phyloP scores from a whole-genome alignment of 495 filamentous ascomycete genomes.

The Neurospora tetraspora region DNA sequence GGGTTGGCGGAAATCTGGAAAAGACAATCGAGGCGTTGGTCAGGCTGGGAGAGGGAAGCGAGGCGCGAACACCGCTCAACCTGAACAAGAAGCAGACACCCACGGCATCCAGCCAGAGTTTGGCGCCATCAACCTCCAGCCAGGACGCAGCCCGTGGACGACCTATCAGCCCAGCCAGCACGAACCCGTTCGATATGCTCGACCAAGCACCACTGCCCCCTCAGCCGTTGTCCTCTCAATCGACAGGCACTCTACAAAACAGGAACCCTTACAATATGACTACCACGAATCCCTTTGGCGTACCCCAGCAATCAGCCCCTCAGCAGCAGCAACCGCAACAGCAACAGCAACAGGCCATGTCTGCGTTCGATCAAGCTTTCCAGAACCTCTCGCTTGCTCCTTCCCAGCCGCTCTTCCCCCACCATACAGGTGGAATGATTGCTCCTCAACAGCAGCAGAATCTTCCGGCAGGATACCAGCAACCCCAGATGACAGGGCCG shows the following conservation, averaged over 20 bases:
- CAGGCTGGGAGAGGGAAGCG: constrained; percentile 56
- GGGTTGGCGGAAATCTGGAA: constrained; percentile 72
- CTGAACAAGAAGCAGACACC: neutral
- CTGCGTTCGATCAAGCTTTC: constrained; percentile 53
- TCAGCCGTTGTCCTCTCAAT: constrained; percentile 46
- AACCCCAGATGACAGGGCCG: constrained; percentile 50
- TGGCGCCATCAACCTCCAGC: constrained; percentile 29
- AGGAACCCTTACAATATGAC: constrained; percentile 37
- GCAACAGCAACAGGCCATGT: constrained; percentile 22
- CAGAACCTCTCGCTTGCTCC: constrained; percentile 59
- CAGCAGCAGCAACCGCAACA: constrained; percentile 5
- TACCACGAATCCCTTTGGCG: constrained; percentile 41
- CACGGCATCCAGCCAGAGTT: constrained; percentile 18
- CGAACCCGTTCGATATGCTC: constrained; percentile 59
- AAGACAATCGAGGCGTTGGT: constrained; percentile 74
- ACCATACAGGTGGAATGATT: constrained; percentile 71
- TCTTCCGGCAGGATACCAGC: constrained; percentile 33
- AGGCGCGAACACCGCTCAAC: neutral
- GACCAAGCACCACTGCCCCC: constrained; percentile 30
- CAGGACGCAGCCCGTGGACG: constrained; percentile 20
- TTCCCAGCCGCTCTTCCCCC: constrained; percentile 61
- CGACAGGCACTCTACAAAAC: constrained; percentile 44
- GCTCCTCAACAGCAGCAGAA: constrained; percentile 37
- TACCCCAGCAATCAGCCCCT: constrained; percentile 17
- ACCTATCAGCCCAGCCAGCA: constrained; percentile 36